Base-by-base conservation (phyloP, 139 green algal genomes). In the Chlorella sp. region DNA sequence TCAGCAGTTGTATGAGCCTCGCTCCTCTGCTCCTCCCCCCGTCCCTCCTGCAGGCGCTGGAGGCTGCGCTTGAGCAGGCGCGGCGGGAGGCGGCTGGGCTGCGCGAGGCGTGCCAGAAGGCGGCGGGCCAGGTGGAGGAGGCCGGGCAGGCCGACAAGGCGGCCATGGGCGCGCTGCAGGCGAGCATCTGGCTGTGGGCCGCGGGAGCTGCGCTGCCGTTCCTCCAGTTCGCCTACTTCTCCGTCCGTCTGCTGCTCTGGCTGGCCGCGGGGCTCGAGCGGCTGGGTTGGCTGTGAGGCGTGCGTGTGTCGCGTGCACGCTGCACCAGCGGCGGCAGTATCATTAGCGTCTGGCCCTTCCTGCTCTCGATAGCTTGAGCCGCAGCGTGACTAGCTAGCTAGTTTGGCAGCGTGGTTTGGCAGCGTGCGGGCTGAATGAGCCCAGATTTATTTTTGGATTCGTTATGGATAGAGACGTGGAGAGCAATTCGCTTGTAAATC, bases 211-310 rank as follows among this genome's bases (percentile, higher is more conserved):
- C 33, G 35, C 61, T 78, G 60, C 72, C 72, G 15, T 29, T 78
- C 23, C 31, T 78, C 12, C 72, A 78, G 36, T 40, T 50, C 40
- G 33, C 25, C 0, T 78, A 78, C 61, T 78, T 78, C 35, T 23
- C 1, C 1, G 11, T 56, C 15, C 35, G 61, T 11, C 19, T 78
- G 3, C 36, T 78, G 35, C 14, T 63, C 1, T 78, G 72, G 72
- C 45, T 71, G 17, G 11, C 40, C 29, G 48, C 45, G 29, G 61
- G 21, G 21, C 33, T 78, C 42, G 58, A 77, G 59, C 60, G 45
- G 8, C 31, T 77, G 58, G 71, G 43, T 19, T 46, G 61, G 0
- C 8, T 8, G 5, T 61, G 42, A 68, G 23, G 11, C 35, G 17
- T n/a, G n/a, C n/a, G 43, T 33, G n/a, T 23, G n/a, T 63, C 7